Conservation (phyloP, 2,329 filamentous ascomycete genomes). For the Hymenotorrendiella dingleyae region DNA sequence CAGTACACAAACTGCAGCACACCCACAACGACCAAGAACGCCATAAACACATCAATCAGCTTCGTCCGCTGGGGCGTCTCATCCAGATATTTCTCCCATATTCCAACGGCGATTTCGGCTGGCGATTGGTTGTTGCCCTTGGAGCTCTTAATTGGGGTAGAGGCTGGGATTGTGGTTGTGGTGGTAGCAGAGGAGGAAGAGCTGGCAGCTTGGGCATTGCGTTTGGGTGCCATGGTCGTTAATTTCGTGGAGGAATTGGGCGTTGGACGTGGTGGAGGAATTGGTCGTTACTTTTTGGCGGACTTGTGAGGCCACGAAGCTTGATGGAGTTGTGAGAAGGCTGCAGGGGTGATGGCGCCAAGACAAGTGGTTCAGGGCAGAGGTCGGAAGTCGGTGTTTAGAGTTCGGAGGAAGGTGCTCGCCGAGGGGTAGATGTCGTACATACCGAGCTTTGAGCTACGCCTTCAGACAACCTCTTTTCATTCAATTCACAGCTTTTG, state of each 20-base stretch:
- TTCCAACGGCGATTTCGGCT: constrained; percentile 56
- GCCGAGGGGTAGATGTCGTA: too few relatives aligned
- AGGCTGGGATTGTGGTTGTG: constrained; percentile 20
- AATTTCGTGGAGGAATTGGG: constrained; percentile 6
- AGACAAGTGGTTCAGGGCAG: not conserved
- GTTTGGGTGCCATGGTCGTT: constrained; percentile 45
- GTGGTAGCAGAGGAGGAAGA: constrained; percentile 20
- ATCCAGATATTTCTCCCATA: constrained; percentile 73
- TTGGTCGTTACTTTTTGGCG: constrained; percentile 3
- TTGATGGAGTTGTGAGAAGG: constrained; percentile 12
- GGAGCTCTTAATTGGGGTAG: constrained; percentile 15
- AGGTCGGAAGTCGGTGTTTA: too few relatives aligned
- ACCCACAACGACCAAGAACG: constrained; percentile 77
- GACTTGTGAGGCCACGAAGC: constrained; percentile 27
- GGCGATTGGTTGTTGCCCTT: constrained; percentile 25
- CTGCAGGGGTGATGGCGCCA: not conserved
- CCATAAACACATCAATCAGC: constrained; percentile 87
- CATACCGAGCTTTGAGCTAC: too few relatives aligned
- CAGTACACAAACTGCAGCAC: constrained; percentile 94
- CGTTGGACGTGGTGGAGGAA: not conserved
- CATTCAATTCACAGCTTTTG: too few relatives aligned
- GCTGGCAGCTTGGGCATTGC: constrained; percentile 29
- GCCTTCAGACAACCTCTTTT: too few relatives aligned
- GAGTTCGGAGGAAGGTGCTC: too few relatives aligned
- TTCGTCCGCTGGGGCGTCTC: constrained; percentile 86